These are phyloP conservation scores for Vitis vinifera DNA, from an alignment of 164 flowering plant species.

Conservation along the genomic window ASM3070453v1 NC_081811.1:28460001-28460500, in stretches of 20 bases:
- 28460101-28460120: no score
- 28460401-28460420: background rate
- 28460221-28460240: slow-evolving; percentile 59
- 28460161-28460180: background rate
- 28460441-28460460: no score
- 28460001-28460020: no score
- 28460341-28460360: slow-evolving; percentile 62
- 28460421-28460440: background rate
- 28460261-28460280: background rate
- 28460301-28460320: slow-evolving; percentile 2
- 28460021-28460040: no score
- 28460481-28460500: no score
- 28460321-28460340: slow-evolving; percentile 32
- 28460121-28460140: no score
- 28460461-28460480: no score
- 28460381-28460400: background rate
- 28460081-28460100: no score
- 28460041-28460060: no score
- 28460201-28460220: slow-evolving; percentile 49
- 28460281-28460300: background rate
- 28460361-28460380: slow-evolving; percentile 37
- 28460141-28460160: background rate
- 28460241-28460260: background rate
- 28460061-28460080: no score
- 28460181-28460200: slow-evolving; percentile 28